phyloP scores from a whole-genome alignment of 768 basidiomycete species.

The Collybia mongolica region DNA sequence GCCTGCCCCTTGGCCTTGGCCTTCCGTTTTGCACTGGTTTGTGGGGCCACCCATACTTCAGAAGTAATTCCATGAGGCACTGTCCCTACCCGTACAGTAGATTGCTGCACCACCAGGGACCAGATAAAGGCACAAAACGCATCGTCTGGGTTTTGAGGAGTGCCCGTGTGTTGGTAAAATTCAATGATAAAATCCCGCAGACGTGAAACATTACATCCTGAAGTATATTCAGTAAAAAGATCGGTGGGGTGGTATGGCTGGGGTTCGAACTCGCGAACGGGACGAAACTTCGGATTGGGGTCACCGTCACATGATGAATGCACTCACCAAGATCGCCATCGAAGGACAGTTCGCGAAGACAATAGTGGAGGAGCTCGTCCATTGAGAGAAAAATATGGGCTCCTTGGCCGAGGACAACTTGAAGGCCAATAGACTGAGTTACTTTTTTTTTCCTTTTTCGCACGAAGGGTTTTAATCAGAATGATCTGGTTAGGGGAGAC shows the following conservation, averaged over 20 bases:
- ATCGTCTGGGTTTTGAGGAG: slow-evolving; percentile 63
- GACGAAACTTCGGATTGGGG: slow-evolving; percentile 8
- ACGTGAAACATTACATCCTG: slow-evolving; percentile 76
- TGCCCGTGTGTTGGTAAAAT: slow-evolving; percentile 53
- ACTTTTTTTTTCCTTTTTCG: no score
- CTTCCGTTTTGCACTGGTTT: slow-evolving; percentile 65
- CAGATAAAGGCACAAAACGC: slow-evolving; percentile 79
- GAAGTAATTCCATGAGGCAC: slow-evolving; percentile 56
- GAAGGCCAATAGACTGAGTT: background rate
- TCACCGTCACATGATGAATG: slow-evolving; percentile 28
- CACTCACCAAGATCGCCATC: slow-evolving; percentile 87
- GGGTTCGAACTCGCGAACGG: slow-evolving; percentile 44
- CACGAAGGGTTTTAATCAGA: background rate
- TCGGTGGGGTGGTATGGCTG: slow-evolving; percentile 18
- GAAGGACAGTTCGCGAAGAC: slow-evolving; percentile 83
- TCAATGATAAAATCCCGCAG: slow-evolving; percentile 66
- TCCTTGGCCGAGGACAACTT: background rate
- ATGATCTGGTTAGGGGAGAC: background rate
- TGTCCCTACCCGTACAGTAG: slow-evolving; percentile 73
- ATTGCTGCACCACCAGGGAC: slow-evolving; percentile 74
- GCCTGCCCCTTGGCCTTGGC: slow-evolving; percentile 57
- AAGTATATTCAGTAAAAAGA: slow-evolving; percentile 12
- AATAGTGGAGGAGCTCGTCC: slow-evolving; percentile 86
- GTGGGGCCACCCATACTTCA: slow-evolving; percentile 80
- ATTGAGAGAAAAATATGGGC: slow-evolving; percentile 33